Base-by-base conservation (phyloP, 2,329 filamentous ascomycete species). In the Paramyrothecium sp. region DNA sequence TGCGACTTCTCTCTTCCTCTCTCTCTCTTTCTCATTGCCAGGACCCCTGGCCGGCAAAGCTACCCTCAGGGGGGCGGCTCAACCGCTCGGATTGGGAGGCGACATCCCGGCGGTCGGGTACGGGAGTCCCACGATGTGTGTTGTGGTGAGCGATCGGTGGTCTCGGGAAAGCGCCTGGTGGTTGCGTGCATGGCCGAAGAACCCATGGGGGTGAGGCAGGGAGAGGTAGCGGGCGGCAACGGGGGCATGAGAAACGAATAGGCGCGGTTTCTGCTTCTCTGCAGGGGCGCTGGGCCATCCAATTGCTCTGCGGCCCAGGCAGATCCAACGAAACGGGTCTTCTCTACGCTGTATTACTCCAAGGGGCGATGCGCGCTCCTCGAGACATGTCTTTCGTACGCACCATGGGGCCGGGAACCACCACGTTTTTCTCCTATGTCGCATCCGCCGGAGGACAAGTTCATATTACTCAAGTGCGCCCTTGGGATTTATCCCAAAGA, bases 121-220 rank as follows among this genome's bases (percentile, higher is more conserved):
- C 30, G 51, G 51, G 51, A 26, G 51, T 53, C 30, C 33, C 51
- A 53, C 51, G 20, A 19, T 21, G 23, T 21, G 17, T 41, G 30
- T 16, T 44, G n/a, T 44, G 38, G 38, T 44, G 38, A 44, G 38
- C 13, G n/a, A 19, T 44, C 38, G 38, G 51, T 53, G n/a, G 26
- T 19, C 33, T 51, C 47, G 47, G 49, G 23, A 33, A 30, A 19
- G 49, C 19, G 17, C 30, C 19, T 17, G 30, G 33, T 33, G 51
- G 23, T 53, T 53, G 51, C 51, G 20, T 53, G 51, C 51, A 53
- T 53, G 51, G 38, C 51, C 30, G 51, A 53, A n/a, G 13, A 52
- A 19, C 54, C 53, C 20, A 26, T 23, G 41, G 19, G 30, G 13
- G 38, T 4, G 38, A 16, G n/a, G 38, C 5, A 7, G 38, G 38